A percentile compares a stretch with the other conserved stretches of the same genome.
phyloP scores from a whole-genome alignment of 768 basidiomycete species.

The Rickenella mellea region DNA sequence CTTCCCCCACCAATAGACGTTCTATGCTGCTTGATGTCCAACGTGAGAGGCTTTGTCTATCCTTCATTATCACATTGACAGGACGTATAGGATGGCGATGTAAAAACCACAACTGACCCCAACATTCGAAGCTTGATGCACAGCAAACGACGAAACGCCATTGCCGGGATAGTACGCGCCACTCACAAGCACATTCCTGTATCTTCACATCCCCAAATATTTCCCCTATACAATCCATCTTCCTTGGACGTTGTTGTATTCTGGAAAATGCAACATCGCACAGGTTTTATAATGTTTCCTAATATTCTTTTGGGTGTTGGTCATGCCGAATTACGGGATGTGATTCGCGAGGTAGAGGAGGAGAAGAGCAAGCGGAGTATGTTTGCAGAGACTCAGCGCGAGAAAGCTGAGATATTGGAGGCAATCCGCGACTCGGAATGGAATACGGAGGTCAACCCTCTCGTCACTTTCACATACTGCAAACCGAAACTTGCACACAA shows the following conservation, averaged over 20 bases:
- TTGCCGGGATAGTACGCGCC: conserved; percentile 24
- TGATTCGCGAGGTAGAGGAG: conserved; percentile 49
- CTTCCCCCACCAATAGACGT: conserved; percentile 47
- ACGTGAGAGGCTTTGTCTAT: conserved; percentile 25
- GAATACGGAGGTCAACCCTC: conserved; percentile 73
- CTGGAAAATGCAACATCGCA: conserved; percentile 62
- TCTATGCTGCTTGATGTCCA: conserved; percentile 34
- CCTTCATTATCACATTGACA: not conserved
- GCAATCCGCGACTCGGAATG: conserved; percentile 64
- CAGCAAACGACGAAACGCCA: conserved; percentile 35
- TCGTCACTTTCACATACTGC: conserved; percentile 42
- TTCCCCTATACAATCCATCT: conserved; percentile 72
- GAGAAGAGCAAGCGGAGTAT: conserved; percentile 72
- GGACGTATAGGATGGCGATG: not conserved
- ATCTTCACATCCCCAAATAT: conserved; percentile 44
- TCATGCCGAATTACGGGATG: conserved; percentile 53
- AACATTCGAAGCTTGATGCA: conserved; percentile 39
- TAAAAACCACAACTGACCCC: conserved; percentile 6
- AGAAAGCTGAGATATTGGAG: conserved; percentile 56
- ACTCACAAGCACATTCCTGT: conserved; percentile 51
- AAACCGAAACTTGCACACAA: conserved; percentile 43
- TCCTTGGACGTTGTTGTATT: conserved; percentile 65
- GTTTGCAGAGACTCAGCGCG: conserved; percentile 83
- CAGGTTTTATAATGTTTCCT: conserved; percentile 51
- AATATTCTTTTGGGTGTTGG: conserved; percentile 58